Evolutionary conservation across 2,329 filamentous ascomycete genomes (phyloP).

Genomic region (Teratosphaeria epicoccoides): DNA sequence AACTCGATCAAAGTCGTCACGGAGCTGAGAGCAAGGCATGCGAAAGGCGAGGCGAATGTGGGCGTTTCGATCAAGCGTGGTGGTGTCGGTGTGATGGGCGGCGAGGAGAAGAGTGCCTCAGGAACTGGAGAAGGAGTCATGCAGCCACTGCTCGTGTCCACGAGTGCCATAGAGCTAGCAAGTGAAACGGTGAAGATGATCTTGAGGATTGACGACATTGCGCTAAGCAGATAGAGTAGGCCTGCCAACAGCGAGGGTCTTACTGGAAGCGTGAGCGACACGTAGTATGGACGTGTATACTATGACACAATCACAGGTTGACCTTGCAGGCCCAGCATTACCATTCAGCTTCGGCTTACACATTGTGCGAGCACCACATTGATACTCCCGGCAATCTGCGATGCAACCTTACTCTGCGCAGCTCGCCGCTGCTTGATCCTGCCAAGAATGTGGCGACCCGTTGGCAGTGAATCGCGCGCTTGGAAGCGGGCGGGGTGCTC

Average conservation of each 20-base stretch:
- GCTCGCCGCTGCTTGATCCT: not conserved
- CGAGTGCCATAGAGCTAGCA: slow-evolving; percentile 91
- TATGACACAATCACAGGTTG: not conserved
- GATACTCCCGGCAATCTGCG: not conserved
- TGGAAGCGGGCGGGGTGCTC: too few species aligned
- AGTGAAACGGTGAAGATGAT: slow-evolving; percentile 98
- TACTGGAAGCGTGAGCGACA: not conserved
- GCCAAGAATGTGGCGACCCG: too few species aligned
- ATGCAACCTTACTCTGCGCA: not conserved
- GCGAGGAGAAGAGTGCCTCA: slow-evolving; percentile 17
- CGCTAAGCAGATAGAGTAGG: slow-evolving; percentile 32
- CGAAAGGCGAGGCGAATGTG: slow-evolving; percentile 87
- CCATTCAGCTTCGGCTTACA: not conserved
- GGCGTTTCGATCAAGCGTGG: slow-evolving; percentile 97
- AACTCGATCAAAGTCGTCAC: slow-evolving; percentile 99
- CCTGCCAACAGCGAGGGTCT: not conserved
- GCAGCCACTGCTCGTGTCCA: slow-evolving; percentile 91
- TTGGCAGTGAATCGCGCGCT: too few species aligned
- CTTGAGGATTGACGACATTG: slow-evolving; percentile 58
- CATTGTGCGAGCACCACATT: too few species aligned
- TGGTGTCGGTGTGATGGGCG: slow-evolving; percentile 92
- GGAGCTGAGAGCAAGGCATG: slow-evolving; percentile 85
- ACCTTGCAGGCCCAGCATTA: not conserved
- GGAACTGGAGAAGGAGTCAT: slow-evolving; percentile 54
- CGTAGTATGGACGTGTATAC: not conserved